These are phyloP conservation scores for Colletotrichum graminicola DNA, from an alignment of 2,329 filamentous ascomycete species.

Conservation along the genomic window DNA sequence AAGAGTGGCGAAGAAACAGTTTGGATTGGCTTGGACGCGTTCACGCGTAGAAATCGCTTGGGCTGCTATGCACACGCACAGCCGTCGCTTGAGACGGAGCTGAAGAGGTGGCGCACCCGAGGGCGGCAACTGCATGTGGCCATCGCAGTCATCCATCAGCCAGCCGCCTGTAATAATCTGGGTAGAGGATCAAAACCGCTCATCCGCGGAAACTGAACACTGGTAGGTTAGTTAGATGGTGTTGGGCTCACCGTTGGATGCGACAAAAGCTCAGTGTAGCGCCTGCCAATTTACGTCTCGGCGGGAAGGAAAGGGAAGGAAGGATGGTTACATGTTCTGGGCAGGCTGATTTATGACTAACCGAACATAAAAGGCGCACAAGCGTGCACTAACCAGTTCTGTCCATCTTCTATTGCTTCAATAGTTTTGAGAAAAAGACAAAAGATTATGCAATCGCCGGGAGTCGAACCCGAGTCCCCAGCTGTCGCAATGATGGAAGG, in stretches of 20 bases:
- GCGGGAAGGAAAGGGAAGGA: neutral
- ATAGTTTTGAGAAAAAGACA: neutral
- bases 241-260: neutral
- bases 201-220: neutral
- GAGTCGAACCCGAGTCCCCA: conserved; percentile 32
- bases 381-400: neutral
- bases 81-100: conserved; percentile 9
- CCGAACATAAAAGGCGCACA: neutral
- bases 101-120: neutral
- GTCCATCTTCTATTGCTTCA: neutral
- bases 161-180: neutral
- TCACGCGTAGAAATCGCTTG: neutral
- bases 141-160: neutral
- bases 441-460: conserved; percentile 9
- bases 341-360: neutral
- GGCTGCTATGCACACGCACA: neutral
- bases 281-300: neutral
- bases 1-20: neutral
- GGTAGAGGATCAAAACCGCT: neutral
- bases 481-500: conserved; percentile 5
- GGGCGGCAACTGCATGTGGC: neutral
- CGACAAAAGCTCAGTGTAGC: neutral
- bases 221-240: neutral
- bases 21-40: neutral
- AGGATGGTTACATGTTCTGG: too few relatives aligned